Evolutionary conservation across 805 yeast species (phyloP).

Genomic region (Yamadazyma kitorensis): DNA sequence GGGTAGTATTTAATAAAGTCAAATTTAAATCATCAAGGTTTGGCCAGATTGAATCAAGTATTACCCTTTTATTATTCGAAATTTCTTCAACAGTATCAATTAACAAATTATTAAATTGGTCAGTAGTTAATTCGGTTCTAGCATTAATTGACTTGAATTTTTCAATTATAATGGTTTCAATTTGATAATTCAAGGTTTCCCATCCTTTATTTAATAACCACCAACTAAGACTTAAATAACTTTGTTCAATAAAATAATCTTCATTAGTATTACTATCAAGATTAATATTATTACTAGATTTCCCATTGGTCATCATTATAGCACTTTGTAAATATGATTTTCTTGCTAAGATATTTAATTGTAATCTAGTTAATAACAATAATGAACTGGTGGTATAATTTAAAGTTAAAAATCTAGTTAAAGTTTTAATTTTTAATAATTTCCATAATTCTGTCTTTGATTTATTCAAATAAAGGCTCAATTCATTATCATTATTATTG

Average conservation of each 20-base stretch:
- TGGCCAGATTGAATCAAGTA: conserved; percentile 34
- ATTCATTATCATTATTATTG: conserved; percentile 18
- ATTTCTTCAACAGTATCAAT: conserved; percentile 21
- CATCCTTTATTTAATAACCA: conserved; percentile 91
- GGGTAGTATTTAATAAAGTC: conserved; percentile 48
- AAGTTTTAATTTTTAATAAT: conserved; percentile 69
- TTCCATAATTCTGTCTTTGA: conserved; percentile 68
- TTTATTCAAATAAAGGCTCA: conserved; percentile 23
- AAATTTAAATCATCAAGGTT: conserved; percentile 38
- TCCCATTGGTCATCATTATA: conserved; percentile 61
- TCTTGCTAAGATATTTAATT: conserved; percentile 84
- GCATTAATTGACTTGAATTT: conserved; percentile 68
- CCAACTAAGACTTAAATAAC: conserved; percentile 86
- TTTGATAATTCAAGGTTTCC: conserved; percentile 50
- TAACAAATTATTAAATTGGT: conserved; percentile 49
- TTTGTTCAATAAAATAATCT: conserved; percentile 67
- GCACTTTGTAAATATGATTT: conserved; percentile 81
- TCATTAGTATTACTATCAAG: conserved; percentile 19
- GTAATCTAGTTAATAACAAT: conserved; percentile 77
- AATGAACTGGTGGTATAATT: conserved; percentile 67
- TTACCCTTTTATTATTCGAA: conserved; percentile 12
- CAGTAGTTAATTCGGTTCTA: conserved; percentile 62
- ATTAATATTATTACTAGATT: conserved; percentile 10
- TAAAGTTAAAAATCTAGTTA: conserved; percentile 70
- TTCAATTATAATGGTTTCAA: conserved; percentile 54